Base-by-base conservation (phyloP, 1,139 yeast genomes). In the Sugiyamaella xylanicola region DNA sequence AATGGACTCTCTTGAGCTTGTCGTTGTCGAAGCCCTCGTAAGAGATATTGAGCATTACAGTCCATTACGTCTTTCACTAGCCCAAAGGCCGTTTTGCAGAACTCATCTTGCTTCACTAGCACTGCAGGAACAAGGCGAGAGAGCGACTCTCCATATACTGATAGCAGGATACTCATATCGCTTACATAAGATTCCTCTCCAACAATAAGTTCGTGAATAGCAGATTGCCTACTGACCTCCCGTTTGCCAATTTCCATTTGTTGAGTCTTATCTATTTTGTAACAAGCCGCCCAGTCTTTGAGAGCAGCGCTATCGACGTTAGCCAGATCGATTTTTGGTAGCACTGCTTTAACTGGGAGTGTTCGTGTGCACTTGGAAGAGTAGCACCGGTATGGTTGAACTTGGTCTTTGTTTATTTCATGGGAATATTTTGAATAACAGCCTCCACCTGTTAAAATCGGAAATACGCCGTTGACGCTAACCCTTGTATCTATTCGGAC, bases 161-260 rank as follows among this genome's bases (percentile, higher is more conserved):
- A 81, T 2, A 86, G 76, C 57, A 88, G 85, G 5, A 87, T 82
- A 60, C 78, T 77, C 2, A 92, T 85, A 65, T 90, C 79, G 55
- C 82, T 83, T 27, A 88, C 79, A 57, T 86, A 87, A n/a, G 83
- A 80, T 62, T 86, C 91, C 61, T 89, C 96, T 53, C 85, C 81
- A 56, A 85, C 77, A 36, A 90, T 81, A 48, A 89, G 72, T 67
- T 90, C 96, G 69, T 87, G 92, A 4, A 89, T 80, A 51, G 85
- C 83, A 53, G 89, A 86, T 67, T 90, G 96, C 40, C 85, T 77
- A 65, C 83, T 84, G 9, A 86, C 76, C 51, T 83, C 81, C 9
- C 73, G 73, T 27, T 80, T 81, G 56, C 82, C 86, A 13, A 84
- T 74, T 39, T 77, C 80, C 11, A 77, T 72, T 36, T 87, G 67